Base-by-base conservation (phyloP, 163 green algal genomes). In the Volvox carteri region DNA sequence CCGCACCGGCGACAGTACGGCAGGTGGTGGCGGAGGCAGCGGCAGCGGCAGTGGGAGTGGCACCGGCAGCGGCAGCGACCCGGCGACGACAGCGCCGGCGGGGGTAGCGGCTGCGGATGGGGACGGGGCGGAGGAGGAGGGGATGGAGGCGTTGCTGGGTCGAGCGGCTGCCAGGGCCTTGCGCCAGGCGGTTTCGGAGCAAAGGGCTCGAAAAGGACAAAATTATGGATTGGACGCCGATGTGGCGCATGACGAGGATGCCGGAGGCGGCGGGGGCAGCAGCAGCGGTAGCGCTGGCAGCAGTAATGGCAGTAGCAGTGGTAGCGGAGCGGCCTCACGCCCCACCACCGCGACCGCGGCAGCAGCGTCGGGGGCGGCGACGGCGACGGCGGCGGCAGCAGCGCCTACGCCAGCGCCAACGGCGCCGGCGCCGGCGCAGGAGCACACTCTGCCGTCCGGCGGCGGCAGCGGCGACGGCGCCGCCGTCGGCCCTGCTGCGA, bases 81-180 rank as follows among this genome's bases (percentile, higher is more conserved):
- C 11, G n/a, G n/a, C n/a, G n/a, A n/a, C n/a, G n/a, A n/a, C n/a
- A n/a, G n/a, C n/a, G n/a, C 21, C 7, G 76, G 12, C 35, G 76
- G 76, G 12, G 18, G 76, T 5, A 35, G 77, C 30, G 58, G 35
- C 23, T 35, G 39, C 12, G 54, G 79, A 75, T 1, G 79, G 30
- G 18, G 76, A 62, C 21, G 56, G n/a, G 37, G 54, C 21, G 2
- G 81, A 79, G 25, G 81, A 48, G 58, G 68, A 70, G 37, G 83
- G 46, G 5, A 81, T 88, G 83, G 83, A 88, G 68, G 67, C 83
- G 23, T 50, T 88, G 48, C 46, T 88, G 67, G 83, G 83, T 0
- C 83, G 83, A 1, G 83, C 83, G 23, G 83, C 83, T n/a, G 83
- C 68, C 6, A 48, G 83, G 12, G 83, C 83, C 14, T 44, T 88